Evolutionary conservation across 1,284 basidiomycete species (phyloP).

Genomic region (Leccinum pachyderme): DNA sequence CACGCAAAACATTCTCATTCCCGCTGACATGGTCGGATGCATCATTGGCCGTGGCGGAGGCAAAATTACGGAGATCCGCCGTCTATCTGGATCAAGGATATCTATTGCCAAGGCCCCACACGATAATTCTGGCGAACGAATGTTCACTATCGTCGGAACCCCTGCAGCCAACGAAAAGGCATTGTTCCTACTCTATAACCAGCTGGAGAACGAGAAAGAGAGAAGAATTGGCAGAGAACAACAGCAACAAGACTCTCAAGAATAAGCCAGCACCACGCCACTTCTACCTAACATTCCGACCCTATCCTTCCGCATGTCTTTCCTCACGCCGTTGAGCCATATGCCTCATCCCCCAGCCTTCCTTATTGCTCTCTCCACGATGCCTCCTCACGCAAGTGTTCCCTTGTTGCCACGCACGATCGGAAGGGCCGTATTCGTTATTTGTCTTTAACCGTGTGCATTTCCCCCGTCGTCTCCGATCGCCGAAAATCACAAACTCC

Average conservation of each 20-base stretch:
- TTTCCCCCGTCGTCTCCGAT: constrained; percentile 7
- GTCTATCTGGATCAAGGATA: constrained; percentile 94
- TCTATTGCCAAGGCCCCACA: constrained; percentile 98
- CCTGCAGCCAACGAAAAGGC: constrained; percentile 97
- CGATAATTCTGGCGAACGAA: constrained; percentile 97
- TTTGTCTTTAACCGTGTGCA: constrained; percentile 29
- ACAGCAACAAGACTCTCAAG: constrained; percentile 59
- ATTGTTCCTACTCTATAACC: constrained; percentile 95
- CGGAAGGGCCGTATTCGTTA: constrained; percentile 24
- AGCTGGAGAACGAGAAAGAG: constrained; percentile 95
- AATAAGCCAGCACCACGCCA: constrained; percentile 32
- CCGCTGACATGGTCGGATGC: constrained; percentile 98
- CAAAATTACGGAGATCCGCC: constrained; percentile 98
- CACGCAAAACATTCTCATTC: constrained; percentile 99
- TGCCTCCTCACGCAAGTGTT: constrained; percentile 11
- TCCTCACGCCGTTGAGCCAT: constrained; percentile 15
- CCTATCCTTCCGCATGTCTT: constrained; percentile 12
- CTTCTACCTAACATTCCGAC: constrained; percentile 1
- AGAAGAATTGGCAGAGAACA: constrained; percentile 81
- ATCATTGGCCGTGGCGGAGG: constrained; percentile 96
- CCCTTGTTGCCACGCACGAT: constrained; percentile 13
- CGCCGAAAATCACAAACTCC: constrained; percentile 27
- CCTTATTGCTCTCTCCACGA: constrained; percentile 17
- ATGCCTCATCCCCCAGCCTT: constrained; percentile 29
- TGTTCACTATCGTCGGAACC: constrained; percentile 99